Evolutionary conservation across 1,284 basidiomycete genomes (phyloP), one percentile per base, ranked within the genome.

Genomic region (Heterobasidion annosum): DNA sequence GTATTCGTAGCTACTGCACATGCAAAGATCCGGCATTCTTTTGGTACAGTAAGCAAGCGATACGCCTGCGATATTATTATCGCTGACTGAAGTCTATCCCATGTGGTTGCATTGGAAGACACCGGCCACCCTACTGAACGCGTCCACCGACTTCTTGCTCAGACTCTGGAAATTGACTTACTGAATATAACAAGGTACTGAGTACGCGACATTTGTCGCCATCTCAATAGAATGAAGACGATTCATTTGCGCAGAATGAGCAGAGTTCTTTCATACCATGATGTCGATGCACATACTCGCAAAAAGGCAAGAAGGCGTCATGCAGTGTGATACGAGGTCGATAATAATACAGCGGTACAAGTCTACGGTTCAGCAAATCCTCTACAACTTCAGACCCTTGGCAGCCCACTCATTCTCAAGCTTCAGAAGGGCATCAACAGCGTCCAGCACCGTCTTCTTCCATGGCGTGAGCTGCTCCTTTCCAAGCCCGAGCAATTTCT

Each of bases 41-140:
- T 65, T 82, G 78, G 78, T 79, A 71, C 63, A 74, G 77, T 79
- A 58, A 63, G 77, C 74, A 7, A 32, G 33, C 34, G 37, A 32
- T 12, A 6, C 13, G 15, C 25, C 8, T 12, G 25, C 49, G 33
- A n/a, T 18, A n/a, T 9, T 48, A 15, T 18, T n/a, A n/a, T 32
- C 49, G 34, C 8, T 16, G 40, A 32, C 45, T 46, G 42, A 34
- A 50, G 16, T 16, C 49, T 19, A 15, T 32, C 18, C 18, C 10
- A 1, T 47, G 10, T 43, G 18, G 51, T 52, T n/a, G 34, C 52
- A 1, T 54, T 32, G 16, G 32, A 48, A 76, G 76, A 79, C 59
- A 63, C 70, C 7, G 75, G 73, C 0, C 77, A 79, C 62, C 76
- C 77, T 1, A 79, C 78, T 6, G 69, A 79, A 61, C 70, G 63